Evolutionary conservation across 257 asterid genomes (phyloP), one percentile per base, ranked within the genome.

Genomic region (Plantago ovata): DNA sequence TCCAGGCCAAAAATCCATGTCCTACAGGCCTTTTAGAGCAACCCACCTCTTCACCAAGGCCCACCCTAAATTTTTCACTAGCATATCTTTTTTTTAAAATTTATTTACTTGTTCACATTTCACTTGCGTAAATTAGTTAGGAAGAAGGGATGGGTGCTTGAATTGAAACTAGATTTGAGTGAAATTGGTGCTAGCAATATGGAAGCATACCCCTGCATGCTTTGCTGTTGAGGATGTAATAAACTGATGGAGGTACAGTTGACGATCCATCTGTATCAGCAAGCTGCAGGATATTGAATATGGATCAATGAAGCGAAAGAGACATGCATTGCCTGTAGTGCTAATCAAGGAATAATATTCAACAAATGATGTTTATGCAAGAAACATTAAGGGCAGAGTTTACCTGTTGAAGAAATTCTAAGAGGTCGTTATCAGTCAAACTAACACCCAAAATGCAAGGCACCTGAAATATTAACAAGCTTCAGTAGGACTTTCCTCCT

Each of bases 241-340:
- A 79, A 64, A 92, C 95, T 7, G 98, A 76, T 47, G 96, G 95
- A 53, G 98, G 98, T 63, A 84, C 66, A 56, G 84, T 79, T 51
- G 98, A 85, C 41, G 98, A 88, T 62, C 98, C 98, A 69, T 92
- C 98, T 36, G 96, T 92, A 63, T 85, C 96, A 14, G 82, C 84
- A 70, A 92, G 96, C 96, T 88, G 70, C 44, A 51, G 58, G 49
- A 67, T 54, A 65, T 65, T 58, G 61, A 54, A 23, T 52, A 46
- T 21, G 45, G 50, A 22, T 54, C 57, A 61, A 62, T 45, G 33
- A 12, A 4, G n/a, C n/a, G n/a, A 50, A 16, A 45, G 42, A 24
- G 56, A 60, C 28, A 52, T 36, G 49, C 38, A 23, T 43, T 60
- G 10, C 51, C 56, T 43, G 66, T 10, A 59, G 61, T n/a, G n/a